Conservation (phyloP, 495 filamentous ascomycete genomes). For the Hypoxylon intermedium region DNA sequence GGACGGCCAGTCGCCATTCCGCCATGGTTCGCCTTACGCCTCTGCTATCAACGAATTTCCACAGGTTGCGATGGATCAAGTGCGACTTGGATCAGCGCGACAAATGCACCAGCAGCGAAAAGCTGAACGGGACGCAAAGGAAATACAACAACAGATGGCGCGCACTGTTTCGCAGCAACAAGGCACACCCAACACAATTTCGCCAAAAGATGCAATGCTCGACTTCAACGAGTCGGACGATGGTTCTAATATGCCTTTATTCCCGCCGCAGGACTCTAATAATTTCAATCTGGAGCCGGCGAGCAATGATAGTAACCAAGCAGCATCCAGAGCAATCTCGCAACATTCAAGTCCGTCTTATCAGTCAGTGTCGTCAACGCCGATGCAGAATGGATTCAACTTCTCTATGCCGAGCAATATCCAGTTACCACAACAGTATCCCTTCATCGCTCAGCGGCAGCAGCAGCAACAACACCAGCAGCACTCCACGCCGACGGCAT, state of each 20-base stretch:
- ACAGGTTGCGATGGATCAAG: constrained; percentile 44
- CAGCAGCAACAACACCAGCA: constrained; percentile 56
- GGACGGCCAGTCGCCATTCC: constrained; percentile 80
- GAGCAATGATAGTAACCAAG: constrained; percentile 34
- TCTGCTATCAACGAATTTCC: constrained; percentile 56
- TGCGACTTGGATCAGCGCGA: constrained; percentile 63
- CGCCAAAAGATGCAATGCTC: constrained; percentile 89
- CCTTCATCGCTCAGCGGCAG: constrained; percentile 55
- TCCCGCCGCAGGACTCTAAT: constrained; percentile 57
- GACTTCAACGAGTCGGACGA: constrained; percentile 81
- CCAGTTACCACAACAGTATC: constrained; percentile 65
- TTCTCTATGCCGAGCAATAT: constrained; percentile 53
- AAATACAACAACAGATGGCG: constrained; percentile 59
- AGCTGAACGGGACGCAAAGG: constrained; percentile 62
- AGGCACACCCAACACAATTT: constrained; percentile 82
- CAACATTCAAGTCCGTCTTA: constrained; percentile 49
- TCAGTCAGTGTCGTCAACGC: constrained; percentile 55
- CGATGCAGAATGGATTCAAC: constrained; percentile 46
- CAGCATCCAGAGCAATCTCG: constrained; percentile 17
- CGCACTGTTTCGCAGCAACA: constrained; percentile 50
- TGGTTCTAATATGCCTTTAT: constrained; percentile 71
- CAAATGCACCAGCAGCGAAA: constrained; percentile 67
- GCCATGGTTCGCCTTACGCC: constrained; percentile 72
- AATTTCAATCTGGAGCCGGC: constrained; percentile 43
- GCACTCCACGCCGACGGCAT: constrained; percentile 45